Evolutionary conservation across 192 early-diverging fungal genomes (phyloP).

Genomic region (Radiomyces spectabilis): DNA sequence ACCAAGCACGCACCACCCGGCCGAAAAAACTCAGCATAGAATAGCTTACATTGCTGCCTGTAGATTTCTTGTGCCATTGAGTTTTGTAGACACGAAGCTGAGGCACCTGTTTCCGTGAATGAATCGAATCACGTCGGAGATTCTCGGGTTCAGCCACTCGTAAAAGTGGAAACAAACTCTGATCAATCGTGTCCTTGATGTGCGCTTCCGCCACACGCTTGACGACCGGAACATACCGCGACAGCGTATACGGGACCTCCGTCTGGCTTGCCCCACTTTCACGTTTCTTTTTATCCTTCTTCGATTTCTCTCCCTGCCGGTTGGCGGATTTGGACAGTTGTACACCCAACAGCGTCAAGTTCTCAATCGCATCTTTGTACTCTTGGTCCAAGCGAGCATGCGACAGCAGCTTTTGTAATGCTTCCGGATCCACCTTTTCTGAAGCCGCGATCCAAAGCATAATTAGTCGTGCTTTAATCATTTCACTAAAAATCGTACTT

Average conservation of each 20-base stretch:
- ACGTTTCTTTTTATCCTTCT: conserved; percentile 45
- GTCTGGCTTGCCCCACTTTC: conserved; percentile 44
- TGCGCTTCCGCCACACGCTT: conserved; percentile 64
- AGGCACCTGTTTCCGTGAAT: conserved; percentile 3
- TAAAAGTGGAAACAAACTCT: conserved; percentile 57
- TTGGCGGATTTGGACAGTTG: conserved; percentile 52
- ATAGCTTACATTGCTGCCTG: conserved; percentile 13
- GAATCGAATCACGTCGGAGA: conserved; percentile 13
- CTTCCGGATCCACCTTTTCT: conserved; percentile 65
- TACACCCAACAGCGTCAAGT: conserved; percentile 61
- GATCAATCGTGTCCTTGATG: conserved; percentile 46
- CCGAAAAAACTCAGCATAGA: conserved; percentile 4
- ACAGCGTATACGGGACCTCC: conserved; percentile 65
- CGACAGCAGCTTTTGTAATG: conserved; percentile 57
- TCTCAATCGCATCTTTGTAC: conserved; percentile 75
- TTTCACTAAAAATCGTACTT: conserved; percentile 35
- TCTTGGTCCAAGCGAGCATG: conserved; percentile 64
- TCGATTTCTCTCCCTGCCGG: conserved; percentile 43
- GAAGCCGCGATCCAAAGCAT: conserved; percentile 73
- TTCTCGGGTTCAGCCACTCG: conserved; percentile 42
- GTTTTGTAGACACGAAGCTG: conserved; percentile 27
- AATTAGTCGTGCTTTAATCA: conserved; percentile 71
- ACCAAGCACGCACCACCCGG: conserved; percentile 20
- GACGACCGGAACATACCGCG: conserved; percentile 68
- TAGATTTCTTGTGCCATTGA: conserved; percentile 26